These are phyloP conservation scores for Fraxinus dipetala DNA, from an alignment of 305 asterid genomes.

Conservation along the genomic window DNA sequence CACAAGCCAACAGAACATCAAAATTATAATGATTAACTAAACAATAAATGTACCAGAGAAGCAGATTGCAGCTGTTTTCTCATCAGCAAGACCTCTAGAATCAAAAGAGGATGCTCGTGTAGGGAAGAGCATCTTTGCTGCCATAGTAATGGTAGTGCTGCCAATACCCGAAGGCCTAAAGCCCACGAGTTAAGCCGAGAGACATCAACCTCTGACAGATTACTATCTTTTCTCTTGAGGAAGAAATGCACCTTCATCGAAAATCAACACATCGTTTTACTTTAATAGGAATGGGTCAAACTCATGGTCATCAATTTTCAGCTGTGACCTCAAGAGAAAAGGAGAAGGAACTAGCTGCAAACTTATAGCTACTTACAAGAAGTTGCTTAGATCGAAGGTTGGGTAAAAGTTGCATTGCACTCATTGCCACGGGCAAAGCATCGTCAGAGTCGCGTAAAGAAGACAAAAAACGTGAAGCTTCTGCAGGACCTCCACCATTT, in stretches of 20 bases:
- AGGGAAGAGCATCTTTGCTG: constrained; percentile 96
- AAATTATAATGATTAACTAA: constrained; percentile 16
- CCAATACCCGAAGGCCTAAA: constrained; percentile 95
- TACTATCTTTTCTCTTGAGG: constrained; percentile 88
- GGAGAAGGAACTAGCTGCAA: constrained; percentile 12
- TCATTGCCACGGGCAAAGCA: constrained; percentile 97
- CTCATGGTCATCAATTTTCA: constrained; percentile 19
- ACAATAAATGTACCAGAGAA: constrained; percentile 62
- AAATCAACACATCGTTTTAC: constrained; percentile 29
- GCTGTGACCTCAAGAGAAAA: constrained; percentile 23
- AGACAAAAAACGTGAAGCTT: constrained; percentile 97
- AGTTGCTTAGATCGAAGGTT: constrained; percentile 95
- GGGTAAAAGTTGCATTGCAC: constrained; percentile 99
- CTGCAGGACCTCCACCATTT: constrained; percentile 98
- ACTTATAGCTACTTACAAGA: constrained; percentile 58
- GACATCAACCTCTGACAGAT: constrained; percentile 80
- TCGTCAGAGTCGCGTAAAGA: constrained; percentile 87
- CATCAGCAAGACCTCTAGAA: constrained; percentile 93
- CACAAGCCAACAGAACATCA: constrained; percentile 14
- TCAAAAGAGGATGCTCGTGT: constrained; percentile 95
- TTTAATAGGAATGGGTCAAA: constrained; percentile 25
- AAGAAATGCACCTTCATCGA: constrained; percentile 88
- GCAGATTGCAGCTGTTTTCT: constrained; percentile 98
- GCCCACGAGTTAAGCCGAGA: constrained; percentile 97
- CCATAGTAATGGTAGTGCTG: constrained; percentile 94